Conservation (phyloP, 768 basidiomycete species). For the Amanita pseudoporphyria region DNA sequence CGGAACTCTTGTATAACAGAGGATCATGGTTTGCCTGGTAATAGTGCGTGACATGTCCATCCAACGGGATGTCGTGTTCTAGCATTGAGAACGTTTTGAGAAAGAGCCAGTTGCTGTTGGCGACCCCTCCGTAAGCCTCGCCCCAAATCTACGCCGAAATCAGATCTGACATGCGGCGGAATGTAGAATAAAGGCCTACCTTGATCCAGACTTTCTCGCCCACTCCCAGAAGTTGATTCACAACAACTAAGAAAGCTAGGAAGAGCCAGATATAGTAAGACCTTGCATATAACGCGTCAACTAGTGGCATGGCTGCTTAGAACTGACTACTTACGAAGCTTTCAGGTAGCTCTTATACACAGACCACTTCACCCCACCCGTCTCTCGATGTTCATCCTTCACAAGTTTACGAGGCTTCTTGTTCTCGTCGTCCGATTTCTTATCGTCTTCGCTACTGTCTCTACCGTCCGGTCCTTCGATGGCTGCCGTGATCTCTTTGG, state of each 20-base stretch:
- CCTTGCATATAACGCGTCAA: slow-evolving; percentile 20
- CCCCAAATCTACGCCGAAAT: slow-evolving; percentile 42
- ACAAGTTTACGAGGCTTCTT: slow-evolving; percentile 69
- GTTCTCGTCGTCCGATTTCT: slow-evolving; percentile 18
- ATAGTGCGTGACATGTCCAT: slow-evolving; percentile 22
- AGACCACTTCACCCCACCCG: slow-evolving; percentile 75
- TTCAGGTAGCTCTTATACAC: slow-evolving; percentile 61
- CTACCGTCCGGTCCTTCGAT: slow-evolving; percentile 18
- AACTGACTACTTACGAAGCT: slow-evolving; percentile 44
- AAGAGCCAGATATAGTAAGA: slow-evolving; percentile 64
- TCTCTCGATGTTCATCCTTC: slow-evolving; percentile 75
- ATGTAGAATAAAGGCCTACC: slow-evolving; percentile 20
- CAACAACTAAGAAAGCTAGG: slow-evolving; percentile 36
- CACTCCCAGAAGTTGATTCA: slow-evolving; percentile 43
- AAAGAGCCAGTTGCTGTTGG: slow-evolving; percentile 17
- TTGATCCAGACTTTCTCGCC: slow-evolving; percentile 71
- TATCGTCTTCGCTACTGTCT: slow-evolving; percentile 12
- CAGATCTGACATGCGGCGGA: not conserved
- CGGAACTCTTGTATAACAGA: slow-evolving; percentile 13
- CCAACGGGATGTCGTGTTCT: slow-evolving; percentile 28
- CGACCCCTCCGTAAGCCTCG: slow-evolving; percentile 38
- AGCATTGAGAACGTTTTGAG: slow-evolving; percentile 26
- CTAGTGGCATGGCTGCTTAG: not conserved
- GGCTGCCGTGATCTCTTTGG: slow-evolving; percentile 33
- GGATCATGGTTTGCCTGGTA: slow-evolving; percentile 18